phyloP scores from a whole-genome alignment of 768 basidiomycete genomes.

The Lactarius psammicola region DNA sequence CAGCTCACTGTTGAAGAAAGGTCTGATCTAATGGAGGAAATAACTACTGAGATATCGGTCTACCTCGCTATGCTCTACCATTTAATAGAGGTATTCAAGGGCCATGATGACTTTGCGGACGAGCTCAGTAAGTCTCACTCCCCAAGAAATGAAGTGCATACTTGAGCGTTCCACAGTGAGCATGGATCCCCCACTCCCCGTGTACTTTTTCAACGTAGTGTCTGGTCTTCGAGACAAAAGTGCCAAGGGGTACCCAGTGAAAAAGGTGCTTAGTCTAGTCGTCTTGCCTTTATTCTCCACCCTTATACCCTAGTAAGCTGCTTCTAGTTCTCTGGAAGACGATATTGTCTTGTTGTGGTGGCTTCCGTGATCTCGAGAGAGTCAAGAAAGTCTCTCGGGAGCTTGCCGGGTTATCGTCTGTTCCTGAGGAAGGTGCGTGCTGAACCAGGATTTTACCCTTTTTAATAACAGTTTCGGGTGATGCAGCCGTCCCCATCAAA shows the following conservation, averaged over 20 bases:
- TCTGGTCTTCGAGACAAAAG: conserved; percentile 88
- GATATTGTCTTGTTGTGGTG: conserved; percentile 87
- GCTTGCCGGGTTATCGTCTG: conserved; percentile 66
- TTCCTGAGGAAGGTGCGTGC: conserved; percentile 48
- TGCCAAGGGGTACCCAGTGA: conserved; percentile 94
- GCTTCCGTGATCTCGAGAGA: conserved; percentile 78
- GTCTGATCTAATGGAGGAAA: conserved; percentile 81
- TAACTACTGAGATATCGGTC: conserved; percentile 89
- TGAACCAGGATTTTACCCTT: conserved; percentile 3
- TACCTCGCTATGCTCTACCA: conserved; percentile 95
- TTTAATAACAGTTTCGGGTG: conserved; percentile 2
- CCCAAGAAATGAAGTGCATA: neutral
- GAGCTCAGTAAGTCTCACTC: conserved; percentile 76
- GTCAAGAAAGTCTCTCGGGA: conserved; percentile 86
- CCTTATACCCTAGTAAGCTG: conserved; percentile 50
- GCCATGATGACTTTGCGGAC: conserved; percentile 92
- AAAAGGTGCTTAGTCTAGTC: conserved; percentile 61
- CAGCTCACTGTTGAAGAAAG: conserved; percentile 69
- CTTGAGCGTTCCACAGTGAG: conserved; percentile 61
- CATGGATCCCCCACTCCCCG: conserved; percentile 89
- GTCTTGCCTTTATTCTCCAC: conserved; percentile 13
- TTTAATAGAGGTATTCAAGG: conserved; percentile 89
- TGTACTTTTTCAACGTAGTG: conserved; percentile 90
- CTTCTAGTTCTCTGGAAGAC: conserved; percentile 95
- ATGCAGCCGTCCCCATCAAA: conserved; percentile 67